Evolutionary conservation across 257 asterid genomes (phyloP), one percentile per base, ranked within the genome.

Genomic region (Leptodermis oblonga): DNA sequence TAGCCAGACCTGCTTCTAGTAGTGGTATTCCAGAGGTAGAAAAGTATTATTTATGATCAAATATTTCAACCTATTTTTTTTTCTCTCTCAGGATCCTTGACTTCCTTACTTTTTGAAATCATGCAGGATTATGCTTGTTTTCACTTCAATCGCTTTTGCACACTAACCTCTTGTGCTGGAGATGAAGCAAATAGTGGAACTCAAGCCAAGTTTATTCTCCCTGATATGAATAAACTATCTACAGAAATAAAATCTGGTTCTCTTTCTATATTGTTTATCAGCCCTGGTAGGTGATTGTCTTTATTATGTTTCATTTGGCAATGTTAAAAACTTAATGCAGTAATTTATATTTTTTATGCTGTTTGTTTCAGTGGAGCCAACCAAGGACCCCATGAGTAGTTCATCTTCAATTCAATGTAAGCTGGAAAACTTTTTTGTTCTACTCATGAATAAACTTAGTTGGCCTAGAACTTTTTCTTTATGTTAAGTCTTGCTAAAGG

Each of bases 161-260:
- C 80, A 56, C 74, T 91, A 74, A 85, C 86, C 70, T 78, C 85
- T 76, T 84, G 81, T 81, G 74, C 78, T 71, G 90, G 86, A 74
- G 81, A 80, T 72, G 92, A 83, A 64, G 82, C 85, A 73, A 76
- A 34, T 79, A 82, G 73, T 71, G 88, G 64, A 67, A 81, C 83
- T 71, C 88, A 77, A 77, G 96, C 92, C 36, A 86, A 72, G 69
- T 94, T 92, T 73, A 65, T 89, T 70, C 92, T 92, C 69, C 98
- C 99, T 72, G 97, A 92, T 82, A 81, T 91, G 67, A 83, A 80
- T 81, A 92, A 88, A 77, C 80, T 94, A 59, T 85, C 94, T 42
- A 77, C 84, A 58, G 96, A 89, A 79, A 84, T 86, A 75, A 86
- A 78, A 77, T 83, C 89, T 41, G 92, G 90, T 34, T 78, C 99